Evolutionary conservation across 1,139 yeast genomes (phyloP), one percentile per base, ranked within the genome.

Genomic region (Scheffersomyces parashehatae): DNA sequence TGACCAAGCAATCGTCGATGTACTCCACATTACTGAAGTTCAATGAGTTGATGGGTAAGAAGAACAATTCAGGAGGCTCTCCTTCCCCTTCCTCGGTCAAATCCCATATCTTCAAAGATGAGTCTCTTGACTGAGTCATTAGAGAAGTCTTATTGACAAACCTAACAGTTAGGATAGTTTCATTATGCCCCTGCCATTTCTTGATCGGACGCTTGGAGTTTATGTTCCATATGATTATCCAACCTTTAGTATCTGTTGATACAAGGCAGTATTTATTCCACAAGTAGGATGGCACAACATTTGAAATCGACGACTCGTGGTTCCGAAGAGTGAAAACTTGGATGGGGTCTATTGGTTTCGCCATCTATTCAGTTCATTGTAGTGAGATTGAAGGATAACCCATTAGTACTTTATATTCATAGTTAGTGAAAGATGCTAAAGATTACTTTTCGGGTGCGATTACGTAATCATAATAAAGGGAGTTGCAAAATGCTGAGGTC

Each of bases 51-150:
- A 80, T 79, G 0, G 86, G 85, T 42, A 80, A 59, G 29, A 73
- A 72, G 42, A 68, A 46, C 15, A 30, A 38, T 35, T 13, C 42
- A 7, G 30, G 20, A 11, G 39, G 43, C 36, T 35, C 29, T 7
- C 33, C 35, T 28, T 30, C 36, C n/a, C 39, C 49, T 41, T 41
- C 15, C 41, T 3, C 36, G 1, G 54, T 34, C 55, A 74, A 40
- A 30, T 64, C 54, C 86, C 86, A 82, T 11, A 82, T 58, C 39
- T 70, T 71, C 7, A 80, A 56, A 13, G 64, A 62, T 1, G 81
- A 73, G 53, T 82, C 88, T 48, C 80, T 67, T 0, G 82, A 79
- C 53, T 82, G 87, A 1, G 82, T 77, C 28, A 81, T 44, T 0
- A 80, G 35, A 35, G 62, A 52, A 9, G 74, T 65, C 44, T 41